Evolutionary conservation across 2,329 filamentous ascomycete genomes (phyloP), one percentile per base, ranked within the genome.

Genomic region (Ophidiomyces ophidiicola): DNA sequence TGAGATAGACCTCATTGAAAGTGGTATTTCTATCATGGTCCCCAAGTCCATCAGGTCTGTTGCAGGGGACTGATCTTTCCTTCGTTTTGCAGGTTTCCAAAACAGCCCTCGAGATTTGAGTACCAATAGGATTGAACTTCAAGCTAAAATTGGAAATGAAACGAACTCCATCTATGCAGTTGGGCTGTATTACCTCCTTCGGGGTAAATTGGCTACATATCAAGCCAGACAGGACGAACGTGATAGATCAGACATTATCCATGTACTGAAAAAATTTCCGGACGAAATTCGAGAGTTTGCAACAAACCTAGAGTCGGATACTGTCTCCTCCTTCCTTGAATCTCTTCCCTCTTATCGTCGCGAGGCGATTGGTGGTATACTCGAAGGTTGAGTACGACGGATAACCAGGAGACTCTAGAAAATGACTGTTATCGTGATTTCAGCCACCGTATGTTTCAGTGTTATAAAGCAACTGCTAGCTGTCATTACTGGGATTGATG

Each of bases 181-280:
- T 8, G 17, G 28, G 7, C 20, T 24, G 32, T 26, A 20, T 26
- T 42, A 36, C 19, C 33, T 42, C 15, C 34, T 42, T 7, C 25
- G 23, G 32, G 33, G 39, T 11, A 42, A 42, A 32, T 32, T 37
- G 32, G 32, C 39, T 14, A 29, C 39, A 2, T 42, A 24, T 30
- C 5, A 28, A 12, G n/a, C 39, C 14, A 23, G 39, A 14, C 19
- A 7, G 14, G 25, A 20, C 18, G 15, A 41, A n/a, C 29, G 25
- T 25, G 39, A 36, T 32, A 8, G 29, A 15, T 8, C 6, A 7
- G 39, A 36, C 18, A 36, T 36, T 10, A 14, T n/a, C 11, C 30
- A 39, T 33, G 20, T 39, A 17, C 17, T 39, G 26, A 10, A 6
- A 5, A 39, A 11, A 14, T 39, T 14, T 32, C 6, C 17, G 11